Evolutionary conservation across 331 rosid species (phyloP).

Genomic region (Dryas integrifolia): DNA sequence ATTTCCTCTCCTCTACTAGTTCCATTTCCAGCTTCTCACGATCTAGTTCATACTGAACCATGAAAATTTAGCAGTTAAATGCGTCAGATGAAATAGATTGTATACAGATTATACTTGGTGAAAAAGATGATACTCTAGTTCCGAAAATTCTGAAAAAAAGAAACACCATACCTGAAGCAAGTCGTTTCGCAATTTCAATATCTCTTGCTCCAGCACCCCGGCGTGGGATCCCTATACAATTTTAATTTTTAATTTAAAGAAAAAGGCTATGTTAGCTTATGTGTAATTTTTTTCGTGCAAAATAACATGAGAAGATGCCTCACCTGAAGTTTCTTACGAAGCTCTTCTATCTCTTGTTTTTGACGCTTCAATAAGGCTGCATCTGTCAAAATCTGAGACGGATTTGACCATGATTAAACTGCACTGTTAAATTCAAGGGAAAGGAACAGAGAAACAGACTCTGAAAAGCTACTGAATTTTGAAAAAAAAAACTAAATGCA

Average conservation of each 20-base stretch:
- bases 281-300: conserved; percentile 4
- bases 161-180: conserved; percentile 61
- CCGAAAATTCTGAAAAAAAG: conserved; percentile 4
- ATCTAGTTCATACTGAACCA: conserved; percentile 74
- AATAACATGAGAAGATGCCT: conserved; percentile 23
- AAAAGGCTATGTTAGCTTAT: conserved; percentile 13
- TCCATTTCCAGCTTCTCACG: conserved; percentile 84
- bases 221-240: conserved; percentile 83
- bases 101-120: conserved; percentile 8
- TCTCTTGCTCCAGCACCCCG: conserved; percentile 82
- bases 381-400: conserved; percentile 78
- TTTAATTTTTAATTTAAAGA: conserved; percentile 5
- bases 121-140: conserved; percentile 14
- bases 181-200: conserved; percentile 85
- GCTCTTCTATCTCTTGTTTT: conserved; percentile 85
- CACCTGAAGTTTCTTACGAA: conserved; percentile 83
- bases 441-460: neutral
- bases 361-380: conserved; percentile 93
- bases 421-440: neutral
- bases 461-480: neutral
- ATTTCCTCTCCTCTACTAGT: conserved; percentile 79
- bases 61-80: conserved; percentile 24
- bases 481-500: neutral
- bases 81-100: conserved; percentile 6
- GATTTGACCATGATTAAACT: neutral